Evolutionary conservation across 257 asterid genomes (phyloP).

Genomic region (Solanum chiquidenum): DNA sequence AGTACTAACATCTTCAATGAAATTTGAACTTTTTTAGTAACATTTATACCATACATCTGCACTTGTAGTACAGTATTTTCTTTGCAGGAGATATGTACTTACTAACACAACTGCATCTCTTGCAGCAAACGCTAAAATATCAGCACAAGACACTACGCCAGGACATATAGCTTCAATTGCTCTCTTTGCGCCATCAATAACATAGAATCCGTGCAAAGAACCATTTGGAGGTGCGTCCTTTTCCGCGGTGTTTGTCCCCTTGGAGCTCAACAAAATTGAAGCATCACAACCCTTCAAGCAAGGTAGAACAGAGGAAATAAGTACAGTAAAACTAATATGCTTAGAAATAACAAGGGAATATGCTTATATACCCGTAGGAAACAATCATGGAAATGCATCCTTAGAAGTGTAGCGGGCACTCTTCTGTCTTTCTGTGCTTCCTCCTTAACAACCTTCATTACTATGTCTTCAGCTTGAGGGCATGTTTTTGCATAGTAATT

Average conservation of each 20-base stretch:
- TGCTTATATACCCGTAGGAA: slow-evolving; percentile 44
- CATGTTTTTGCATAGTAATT: slow-evolving; percentile 36
- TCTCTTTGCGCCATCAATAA: slow-evolving; percentile 49
- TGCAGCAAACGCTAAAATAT: slow-evolving; percentile 73
- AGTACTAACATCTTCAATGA: background rate
- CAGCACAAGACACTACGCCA: slow-evolving; percentile 61
- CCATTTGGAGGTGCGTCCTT: slow-evolving; percentile 52
- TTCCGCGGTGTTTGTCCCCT: slow-evolving; percentile 55
- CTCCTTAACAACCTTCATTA: slow-evolving; percentile 32
- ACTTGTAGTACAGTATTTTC: background rate
- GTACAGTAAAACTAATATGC: background rate
- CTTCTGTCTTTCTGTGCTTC: slow-evolving; percentile 40
- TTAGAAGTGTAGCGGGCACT: slow-evolving; percentile 58
- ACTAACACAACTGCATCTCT: slow-evolving; percentile 68
- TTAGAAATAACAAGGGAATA: background rate
- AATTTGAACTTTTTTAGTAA: too few species aligned
- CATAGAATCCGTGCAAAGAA: slow-evolving; percentile 63
- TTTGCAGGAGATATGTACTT: background rate
- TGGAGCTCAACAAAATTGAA: slow-evolving; percentile 50
- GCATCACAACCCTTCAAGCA: slow-evolving; percentile 63
- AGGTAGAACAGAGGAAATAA: background rate
- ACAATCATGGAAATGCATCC: slow-evolving; percentile 90
- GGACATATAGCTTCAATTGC: slow-evolving; percentile 63
- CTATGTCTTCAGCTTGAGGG: slow-evolving; percentile 32
- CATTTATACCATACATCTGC: background rate